These are phyloP conservation scores for Fagopyrum homotropicum DNA, from an alignment of 148 eudicot genomes.

Conservation along the genomic window DNA sequence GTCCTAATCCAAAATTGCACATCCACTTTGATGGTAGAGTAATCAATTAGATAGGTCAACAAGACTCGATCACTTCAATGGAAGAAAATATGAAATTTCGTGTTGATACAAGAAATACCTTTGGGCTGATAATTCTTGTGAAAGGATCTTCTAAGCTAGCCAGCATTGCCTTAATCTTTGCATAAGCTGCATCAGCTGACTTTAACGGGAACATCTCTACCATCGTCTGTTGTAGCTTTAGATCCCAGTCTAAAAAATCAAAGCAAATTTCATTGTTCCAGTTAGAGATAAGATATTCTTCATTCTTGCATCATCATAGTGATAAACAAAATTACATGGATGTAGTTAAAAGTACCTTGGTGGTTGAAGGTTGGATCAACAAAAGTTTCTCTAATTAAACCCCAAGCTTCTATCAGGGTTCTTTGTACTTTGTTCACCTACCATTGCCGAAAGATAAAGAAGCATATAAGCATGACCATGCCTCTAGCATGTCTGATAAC, in stretches of 20 bases:
- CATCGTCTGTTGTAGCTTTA: slow-evolving; percentile 90
- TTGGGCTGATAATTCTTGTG: slow-evolving; percentile 87
- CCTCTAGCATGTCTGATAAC: neutral
- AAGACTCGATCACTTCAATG: neutral
- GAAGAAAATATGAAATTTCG: neutral
- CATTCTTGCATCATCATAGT: neutral
- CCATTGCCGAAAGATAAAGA: neutral
- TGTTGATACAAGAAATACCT: slow-evolving; percentile 36
- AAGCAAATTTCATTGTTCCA: neutral
- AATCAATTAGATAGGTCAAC: neutral
- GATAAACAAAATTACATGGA: neutral
- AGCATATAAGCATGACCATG: neutral
- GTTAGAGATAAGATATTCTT: neutral
- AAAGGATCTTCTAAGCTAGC: slow-evolving; percentile 94
- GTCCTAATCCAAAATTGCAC: neutral
- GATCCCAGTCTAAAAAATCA: slow-evolving; percentile 70
- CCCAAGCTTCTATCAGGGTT: slow-evolving; percentile 95
- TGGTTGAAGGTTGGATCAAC: slow-evolving; percentile 89
- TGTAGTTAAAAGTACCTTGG: slow-evolving; percentile 45
- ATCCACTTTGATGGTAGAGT: neutral
- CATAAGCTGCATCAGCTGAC: slow-evolving; percentile 93
- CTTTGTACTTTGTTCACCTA: slow-evolving; percentile 91
- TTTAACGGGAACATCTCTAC: slow-evolving; percentile 95
- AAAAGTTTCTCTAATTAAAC: slow-evolving; percentile 85
- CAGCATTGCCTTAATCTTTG: slow-evolving; percentile 78